Conservation (phyloP, 1,284 basidiomycete species). For the Anthracocystis panici-leucophaei region DNA sequence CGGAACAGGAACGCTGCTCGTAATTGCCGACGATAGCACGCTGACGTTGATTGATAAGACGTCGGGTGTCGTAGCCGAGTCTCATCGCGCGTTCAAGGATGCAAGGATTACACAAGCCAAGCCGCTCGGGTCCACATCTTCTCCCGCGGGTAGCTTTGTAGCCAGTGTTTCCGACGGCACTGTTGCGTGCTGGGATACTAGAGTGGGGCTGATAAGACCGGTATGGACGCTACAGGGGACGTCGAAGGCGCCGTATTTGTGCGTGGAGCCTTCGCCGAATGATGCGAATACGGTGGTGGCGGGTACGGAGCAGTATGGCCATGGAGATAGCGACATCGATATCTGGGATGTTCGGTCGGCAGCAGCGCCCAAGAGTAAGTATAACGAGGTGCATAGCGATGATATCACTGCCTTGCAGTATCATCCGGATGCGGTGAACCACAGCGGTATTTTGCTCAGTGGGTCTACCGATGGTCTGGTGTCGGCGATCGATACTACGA, state of each 20-base stretch:
- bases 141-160: constrained; percentile 32
- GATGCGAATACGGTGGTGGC: constrained; percentile 52
- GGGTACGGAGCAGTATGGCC: constrained; percentile 63
- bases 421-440: constrained; percentile 44
- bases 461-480: constrained; percentile 66
- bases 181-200: constrained; percentile 50
- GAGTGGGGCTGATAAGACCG: constrained; percentile 22
- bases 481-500: constrained; percentile 57
- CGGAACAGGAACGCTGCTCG: constrained; percentile 40
- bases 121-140: constrained; percentile 8
- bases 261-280: constrained; percentile 39
- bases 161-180: constrained; percentile 39
- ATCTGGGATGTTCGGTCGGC: constrained; percentile 60
- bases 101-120: constrained; percentile 47
- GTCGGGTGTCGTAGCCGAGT: constrained; percentile 30
- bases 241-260: constrained; percentile 56
- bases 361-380: constrained; percentile 50
- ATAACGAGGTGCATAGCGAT: constrained; percentile 67
- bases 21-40: constrained; percentile 45
- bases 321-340: constrained; percentile 61
- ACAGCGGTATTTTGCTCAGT: constrained; percentile 55
- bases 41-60: constrained; percentile 57
- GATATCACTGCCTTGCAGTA: constrained; percentile 63
- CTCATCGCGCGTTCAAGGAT: constrained; percentile 30
- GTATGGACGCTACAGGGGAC: constrained; percentile 38